Base-by-base conservation (phyloP, 2,329 filamentous ascomycete species). In the Fusarium tanahbumbuense region DNA sequence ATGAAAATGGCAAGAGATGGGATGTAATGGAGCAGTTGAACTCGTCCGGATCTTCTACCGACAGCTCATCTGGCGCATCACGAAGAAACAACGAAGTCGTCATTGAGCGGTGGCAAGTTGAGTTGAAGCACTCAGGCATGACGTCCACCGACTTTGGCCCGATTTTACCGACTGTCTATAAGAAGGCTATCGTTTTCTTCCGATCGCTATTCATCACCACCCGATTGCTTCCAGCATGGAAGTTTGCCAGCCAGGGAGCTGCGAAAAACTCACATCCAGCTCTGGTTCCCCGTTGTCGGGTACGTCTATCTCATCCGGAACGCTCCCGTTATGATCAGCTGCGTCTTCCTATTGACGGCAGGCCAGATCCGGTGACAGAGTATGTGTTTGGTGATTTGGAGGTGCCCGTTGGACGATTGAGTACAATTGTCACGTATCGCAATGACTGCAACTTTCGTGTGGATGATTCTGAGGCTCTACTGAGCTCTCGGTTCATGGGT, bases 161-260 rank as follows among this genome's bases (percentile, higher is more conserved):
- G 13, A 84, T 83, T 32, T 83, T 98, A 54, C 94, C 96, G 16
- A 95, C 93, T 55, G 90, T 97, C 62, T 99, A 99, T 86, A 99
- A 99, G 83, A 96, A 97, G 82, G 93, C 93, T 74, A 97, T 99
- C 70, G 92, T 98, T 72, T 89, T 98, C 74, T 98, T 98, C 81
- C 89, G 96, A 64, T 94, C 94, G 3, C 86, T 99, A 47, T 97
- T 93, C 79, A 89, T 93, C 52, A 92, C 92, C 57, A 89, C 93
- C 42, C 91, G 93, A 74, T 87, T 98, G 67, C 83, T 97, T 67
- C 96, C 96, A 4, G 90, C 92, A 25, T 97, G 92, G 90, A 97
- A 91, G 81, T 92, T 97, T 76, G 89, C 86, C 42, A 88, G 92
- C 76, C 91, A 92, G 75, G 89, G 88, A 53, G 85, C 92, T 68